Percentiles rank a stretch among this genome's conserved stretches.
These are phyloP conservation scores for Rubia tinctorum DNA, from an alignment of 305 asterid genomes.

Conservation along the genomic window DNA sequence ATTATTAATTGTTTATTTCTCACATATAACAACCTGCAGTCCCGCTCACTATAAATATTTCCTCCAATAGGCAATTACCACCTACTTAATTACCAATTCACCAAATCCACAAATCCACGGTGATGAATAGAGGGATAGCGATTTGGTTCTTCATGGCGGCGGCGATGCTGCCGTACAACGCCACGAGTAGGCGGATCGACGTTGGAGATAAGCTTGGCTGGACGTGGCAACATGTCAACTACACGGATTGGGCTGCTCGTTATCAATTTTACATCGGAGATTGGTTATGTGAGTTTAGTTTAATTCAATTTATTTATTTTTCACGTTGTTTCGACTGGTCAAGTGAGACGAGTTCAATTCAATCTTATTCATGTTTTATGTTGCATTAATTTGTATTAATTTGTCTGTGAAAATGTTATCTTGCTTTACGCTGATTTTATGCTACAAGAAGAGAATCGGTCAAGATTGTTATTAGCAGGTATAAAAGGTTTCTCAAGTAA, in stretches of 20 bases:
- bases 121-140: background rate
- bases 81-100: background rate
- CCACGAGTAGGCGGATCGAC: conserved; percentile 25
- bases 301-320: background rate
- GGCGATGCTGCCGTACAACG: conserved; percentile 26
- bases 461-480: no score
- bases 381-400: no score
- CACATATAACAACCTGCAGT: no score
- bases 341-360: no score
- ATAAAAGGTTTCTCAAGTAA: no score
- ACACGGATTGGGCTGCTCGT: conserved; percentile 52
- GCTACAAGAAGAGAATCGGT: no score
- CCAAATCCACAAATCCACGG: background rate
- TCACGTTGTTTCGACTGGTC: background rate
- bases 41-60: no score
- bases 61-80: no score
- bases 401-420: no score
- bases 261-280: conserved; percentile 47
- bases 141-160: conserved; percentile 26
- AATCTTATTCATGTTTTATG: no score
- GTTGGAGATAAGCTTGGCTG: conserved; percentile 56
- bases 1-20: no score
- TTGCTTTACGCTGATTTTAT: no score
- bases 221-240: conserved; percentile 42
- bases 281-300: conserved; percentile 43